These are phyloP conservation scores for Isoetes engelmannii DNA, from an alignment of 83 land plant genomes.

Conservation along the genomic window DNA sequence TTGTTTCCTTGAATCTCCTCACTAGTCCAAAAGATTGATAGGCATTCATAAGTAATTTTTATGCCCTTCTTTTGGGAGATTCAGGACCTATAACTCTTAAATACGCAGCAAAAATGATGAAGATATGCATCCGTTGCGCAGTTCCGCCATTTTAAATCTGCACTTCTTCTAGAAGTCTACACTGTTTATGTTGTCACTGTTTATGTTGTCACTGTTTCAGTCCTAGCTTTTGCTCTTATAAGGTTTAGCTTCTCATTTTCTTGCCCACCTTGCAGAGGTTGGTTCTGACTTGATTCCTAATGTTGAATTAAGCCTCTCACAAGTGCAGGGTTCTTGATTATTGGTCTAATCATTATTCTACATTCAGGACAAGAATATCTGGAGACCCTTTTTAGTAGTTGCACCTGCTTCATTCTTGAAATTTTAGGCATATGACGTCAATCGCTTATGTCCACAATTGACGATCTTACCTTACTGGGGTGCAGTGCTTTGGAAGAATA, in stretches of 20 bases:
- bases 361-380: slow-evolving; percentile 88
- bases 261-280: slow-evolving; percentile 97
- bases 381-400: slow-evolving; percentile 98
- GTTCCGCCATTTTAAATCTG: no score
- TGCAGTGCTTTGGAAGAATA: slow-evolving; percentile 71
- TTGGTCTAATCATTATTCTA: neutral
- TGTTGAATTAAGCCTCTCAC: neutral
- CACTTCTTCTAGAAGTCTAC: no score
- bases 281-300: neutral
- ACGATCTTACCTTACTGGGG: slow-evolving; percentile 96
- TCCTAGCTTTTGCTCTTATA: neutral
- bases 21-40: no score
- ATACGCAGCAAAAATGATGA: no score
- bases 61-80: no score
- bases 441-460: slow-evolving; percentile 87
- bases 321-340: neutral
- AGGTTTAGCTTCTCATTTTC: slow-evolving; percentile 13
- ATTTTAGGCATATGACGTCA: slow-evolving; percentile 95
- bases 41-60: no score
- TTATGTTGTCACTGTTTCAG: no score
- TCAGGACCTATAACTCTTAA: no score
- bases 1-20: no score
- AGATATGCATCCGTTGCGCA: no score
- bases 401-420: slow-evolving; percentile 95
- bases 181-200: no score